Evolutionary conservation across 805 yeast genomes (phyloP).

Genomic region (Hanseniaspora thailandica): DNA sequence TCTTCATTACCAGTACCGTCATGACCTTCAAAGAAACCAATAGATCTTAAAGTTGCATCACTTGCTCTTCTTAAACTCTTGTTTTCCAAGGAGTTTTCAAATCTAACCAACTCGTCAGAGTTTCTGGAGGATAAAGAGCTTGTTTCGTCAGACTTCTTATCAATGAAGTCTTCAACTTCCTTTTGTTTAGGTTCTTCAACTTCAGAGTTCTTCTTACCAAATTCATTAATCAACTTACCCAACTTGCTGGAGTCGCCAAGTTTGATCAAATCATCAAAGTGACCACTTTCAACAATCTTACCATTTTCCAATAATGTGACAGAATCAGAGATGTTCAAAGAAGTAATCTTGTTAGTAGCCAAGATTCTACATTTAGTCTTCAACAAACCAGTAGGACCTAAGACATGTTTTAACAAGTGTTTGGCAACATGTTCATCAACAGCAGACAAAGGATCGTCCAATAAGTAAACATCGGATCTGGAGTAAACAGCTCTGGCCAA

Average conservation of each 20-base stretch:
- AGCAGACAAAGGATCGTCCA: slow-evolving; percentile 91
- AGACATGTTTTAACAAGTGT: slow-evolving; percentile 68
- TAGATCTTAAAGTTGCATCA: slow-evolving; percentile 29
- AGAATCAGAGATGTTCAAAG: slow-evolving; percentile 59
- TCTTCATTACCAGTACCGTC: slow-evolving; percentile 29
- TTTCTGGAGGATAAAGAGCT: slow-evolving; percentile 25
- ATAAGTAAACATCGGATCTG: slow-evolving; percentile 77
- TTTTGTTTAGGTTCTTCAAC: slow-evolving; percentile 17
- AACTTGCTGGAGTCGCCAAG: slow-evolving; percentile 37
- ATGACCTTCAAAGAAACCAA: slow-evolving; percentile 27
- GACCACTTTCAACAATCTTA: slow-evolving; percentile 53
- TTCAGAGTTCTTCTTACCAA: slow-evolving; percentile 20
- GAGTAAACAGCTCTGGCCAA: slow-evolving; percentile 93
- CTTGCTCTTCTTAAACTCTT: slow-evolving; percentile 53
- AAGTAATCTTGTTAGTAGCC: slow-evolving; percentile 80
- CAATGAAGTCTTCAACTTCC: slow-evolving; percentile 3
- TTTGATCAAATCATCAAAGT: slow-evolving; percentile 34
- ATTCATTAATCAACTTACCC: slow-evolving; percentile 46
- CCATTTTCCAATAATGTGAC: slow-evolving; percentile 63
- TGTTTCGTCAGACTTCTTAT: slow-evolving; percentile 16
- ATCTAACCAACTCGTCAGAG: slow-evolving; percentile 24
- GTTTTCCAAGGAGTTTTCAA: slow-evolving; percentile 27
- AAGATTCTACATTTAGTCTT: slow-evolving; percentile 61
- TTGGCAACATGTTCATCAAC: slow-evolving; percentile 95
- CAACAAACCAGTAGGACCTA: slow-evolving; percentile 70